Evolutionary conservation across 257 asterid species (phyloP).

Genomic region (Solanum habrochaites): DNA sequence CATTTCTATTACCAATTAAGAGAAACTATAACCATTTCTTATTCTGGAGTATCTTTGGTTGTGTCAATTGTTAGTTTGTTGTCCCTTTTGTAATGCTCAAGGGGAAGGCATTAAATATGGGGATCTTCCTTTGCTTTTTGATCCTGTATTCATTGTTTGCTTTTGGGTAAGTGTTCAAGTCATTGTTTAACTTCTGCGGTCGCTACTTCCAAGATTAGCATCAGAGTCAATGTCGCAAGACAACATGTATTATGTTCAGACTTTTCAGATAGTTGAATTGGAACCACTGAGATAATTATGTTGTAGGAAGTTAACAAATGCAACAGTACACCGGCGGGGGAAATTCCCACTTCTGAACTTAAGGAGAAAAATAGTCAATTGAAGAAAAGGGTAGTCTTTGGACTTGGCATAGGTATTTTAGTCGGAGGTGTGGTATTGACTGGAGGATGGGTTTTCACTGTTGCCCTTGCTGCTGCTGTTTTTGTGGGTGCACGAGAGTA

Average conservation of each 20-base stretch:
- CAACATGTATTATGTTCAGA: neutral
- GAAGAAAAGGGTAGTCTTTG: constrained; percentile 72
- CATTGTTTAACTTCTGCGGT: neutral
- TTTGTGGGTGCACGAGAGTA: constrained; percentile 82
- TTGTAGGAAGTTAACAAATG: constrained; percentile 63
- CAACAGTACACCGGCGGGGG: constrained; percentile 24
- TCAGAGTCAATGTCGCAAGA: neutral
- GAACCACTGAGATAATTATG: constrained; percentile 22
- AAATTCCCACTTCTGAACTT: constrained; percentile 21
- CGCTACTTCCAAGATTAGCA: neutral
- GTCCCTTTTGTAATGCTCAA: neutral
- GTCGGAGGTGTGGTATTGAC: constrained; percentile 87
- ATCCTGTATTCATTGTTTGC: neutral
- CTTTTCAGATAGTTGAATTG: constrained; percentile 6
- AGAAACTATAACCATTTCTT: neutral
- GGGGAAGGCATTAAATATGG: neutral
- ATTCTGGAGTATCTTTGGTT: neutral
- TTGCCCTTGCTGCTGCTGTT: constrained; percentile 68
- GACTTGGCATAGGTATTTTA: constrained; percentile 74
- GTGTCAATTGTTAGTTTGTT: neutral
- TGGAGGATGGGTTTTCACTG: constrained; percentile 88
- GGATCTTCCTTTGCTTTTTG: neutral
- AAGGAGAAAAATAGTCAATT: constrained; percentile 51
- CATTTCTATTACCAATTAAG: neutral
- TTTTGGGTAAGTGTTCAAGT: neutral